phyloP scores from a whole-genome alignment of 2,329 filamentous ascomycete species.

The Paraphoma sp. region DNA sequence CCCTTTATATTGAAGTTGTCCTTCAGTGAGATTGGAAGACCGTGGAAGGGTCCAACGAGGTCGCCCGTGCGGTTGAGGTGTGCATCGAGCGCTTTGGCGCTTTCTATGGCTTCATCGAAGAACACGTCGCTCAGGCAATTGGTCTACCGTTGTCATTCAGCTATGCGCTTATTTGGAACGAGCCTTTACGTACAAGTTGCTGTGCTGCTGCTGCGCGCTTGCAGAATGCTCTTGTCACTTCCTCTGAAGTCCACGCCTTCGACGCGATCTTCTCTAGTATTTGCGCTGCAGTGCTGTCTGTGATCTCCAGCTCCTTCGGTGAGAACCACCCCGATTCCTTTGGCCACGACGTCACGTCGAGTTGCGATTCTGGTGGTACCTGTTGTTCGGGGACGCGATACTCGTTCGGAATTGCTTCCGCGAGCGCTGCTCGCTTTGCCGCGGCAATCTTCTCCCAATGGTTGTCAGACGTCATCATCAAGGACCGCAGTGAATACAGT shows the following conservation, averaged over 20 bases:
- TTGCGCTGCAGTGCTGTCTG: conserved; percentile 49
- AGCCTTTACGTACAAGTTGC: conserved; percentile 53
- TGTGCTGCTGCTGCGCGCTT: conserved; percentile 63
- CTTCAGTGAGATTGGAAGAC: conserved; percentile 71
- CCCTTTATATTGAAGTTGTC: conserved; percentile 72
- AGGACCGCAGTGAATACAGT: background rate
- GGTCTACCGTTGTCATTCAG: conserved; percentile 49
- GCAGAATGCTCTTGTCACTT: conserved; percentile 61
- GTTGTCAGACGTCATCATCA: conserved; percentile 20
- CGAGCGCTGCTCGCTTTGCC: conserved; percentile 52
- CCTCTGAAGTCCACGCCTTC: conserved; percentile 57
- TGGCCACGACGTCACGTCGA: conserved; percentile 65
- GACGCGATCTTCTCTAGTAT: conserved; percentile 51
- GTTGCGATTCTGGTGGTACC: conserved; percentile 60
- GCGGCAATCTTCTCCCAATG: conserved; percentile 55
- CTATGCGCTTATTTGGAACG: background rate
- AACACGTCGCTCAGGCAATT: conserved; percentile 67
- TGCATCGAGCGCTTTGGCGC: conserved; percentile 61
- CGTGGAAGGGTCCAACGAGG: conserved; percentile 70
- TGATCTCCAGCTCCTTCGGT: conserved; percentile 58
- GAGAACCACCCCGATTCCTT: conserved; percentile 66
- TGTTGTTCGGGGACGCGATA: conserved; percentile 63
- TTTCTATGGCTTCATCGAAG: conserved; percentile 60
- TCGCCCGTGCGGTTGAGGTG: conserved; percentile 55
- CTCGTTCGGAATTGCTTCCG: conserved; percentile 62